Evolutionary conservation across 1,284 basidiomycete genomes (phyloP).

Genomic region (Thelephora terrestris): DNA sequence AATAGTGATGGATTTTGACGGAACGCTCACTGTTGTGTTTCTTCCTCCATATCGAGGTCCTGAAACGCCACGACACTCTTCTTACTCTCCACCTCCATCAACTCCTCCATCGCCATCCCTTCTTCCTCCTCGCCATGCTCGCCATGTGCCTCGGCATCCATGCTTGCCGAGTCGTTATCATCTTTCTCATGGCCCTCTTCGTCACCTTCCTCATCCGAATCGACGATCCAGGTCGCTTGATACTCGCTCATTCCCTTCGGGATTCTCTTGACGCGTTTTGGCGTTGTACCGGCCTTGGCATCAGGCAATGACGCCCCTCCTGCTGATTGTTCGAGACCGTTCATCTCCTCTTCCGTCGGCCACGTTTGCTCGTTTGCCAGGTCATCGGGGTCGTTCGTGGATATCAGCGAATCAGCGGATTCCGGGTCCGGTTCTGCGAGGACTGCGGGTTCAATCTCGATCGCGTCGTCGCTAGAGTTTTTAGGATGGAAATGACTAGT

Average conservation of each 20-base stretch:
- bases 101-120: slow-evolving; percentile 45
- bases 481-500: slow-evolving; percentile 21
- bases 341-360: slow-evolving; percentile 97
- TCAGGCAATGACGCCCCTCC: slow-evolving; percentile 38
- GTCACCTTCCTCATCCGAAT: slow-evolving; percentile 60
- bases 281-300: slow-evolving; percentile 56
- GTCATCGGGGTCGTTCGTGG: slow-evolving; percentile 82
- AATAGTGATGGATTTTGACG: background rate
- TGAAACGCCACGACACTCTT: slow-evolving; percentile 48
- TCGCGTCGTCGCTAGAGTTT: slow-evolving; percentile 31
- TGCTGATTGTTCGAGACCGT: slow-evolving; percentile 19
- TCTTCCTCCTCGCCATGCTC: slow-evolving; percentile 47
- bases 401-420: slow-evolving; percentile 81
- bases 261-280: slow-evolving; percentile 63
- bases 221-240: slow-evolving; percentile 89
- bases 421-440: slow-evolving; percentile 54
- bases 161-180: slow-evolving; percentile 30
- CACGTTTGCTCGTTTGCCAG: slow-evolving; percentile 95
- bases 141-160: slow-evolving; percentile 26
- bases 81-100: slow-evolving; percentile 55
- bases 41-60: slow-evolving; percentile 76
- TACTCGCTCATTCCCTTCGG: slow-evolving; percentile 91
- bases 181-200: slow-evolving; percentile 33
- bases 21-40: slow-evolving; percentile 64
- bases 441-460: slow-evolving; percentile 55